Evolutionary conservation across 148 eudicot species (phyloP).

Genomic region (Mesembryanthemum crystallinum): DNA sequence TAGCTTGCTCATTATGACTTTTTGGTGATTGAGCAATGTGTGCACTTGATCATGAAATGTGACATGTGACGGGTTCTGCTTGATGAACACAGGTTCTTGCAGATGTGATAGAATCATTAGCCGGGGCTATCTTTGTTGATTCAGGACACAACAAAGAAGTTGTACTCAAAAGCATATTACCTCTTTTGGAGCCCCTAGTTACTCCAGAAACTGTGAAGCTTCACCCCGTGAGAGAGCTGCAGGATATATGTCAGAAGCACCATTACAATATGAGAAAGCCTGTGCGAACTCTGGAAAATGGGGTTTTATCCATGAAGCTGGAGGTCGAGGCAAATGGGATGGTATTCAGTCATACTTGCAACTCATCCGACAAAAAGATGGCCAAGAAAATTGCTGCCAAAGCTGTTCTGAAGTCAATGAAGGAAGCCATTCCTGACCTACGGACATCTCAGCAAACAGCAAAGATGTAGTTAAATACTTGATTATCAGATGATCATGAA

Average conservation of each 20-base stretch:
- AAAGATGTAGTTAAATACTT: background rate
- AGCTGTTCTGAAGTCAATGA: constrained; percentile 50
- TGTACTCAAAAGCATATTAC: constrained; percentile 55
- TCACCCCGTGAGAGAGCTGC: constrained; percentile 64
- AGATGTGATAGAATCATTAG: constrained; percentile 83
- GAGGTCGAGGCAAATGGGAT: constrained; percentile 67
- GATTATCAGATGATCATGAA: background rate
- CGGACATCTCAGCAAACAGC: background rate
- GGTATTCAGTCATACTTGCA: constrained; percentile 29
- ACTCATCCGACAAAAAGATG: constrained; percentile 39
- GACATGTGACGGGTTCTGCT: background rate
- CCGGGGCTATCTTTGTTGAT: constrained; percentile 82
- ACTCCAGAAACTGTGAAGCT: constrained; percentile 66
- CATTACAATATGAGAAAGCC: constrained; percentile 31
- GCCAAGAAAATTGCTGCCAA: constrained; percentile 58
- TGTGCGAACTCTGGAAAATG: constrained; percentile 28
- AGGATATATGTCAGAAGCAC: constrained; percentile 46
- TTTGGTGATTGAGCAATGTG: background rate
- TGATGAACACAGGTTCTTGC: constrained; percentile 61
- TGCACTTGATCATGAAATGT: background rate
- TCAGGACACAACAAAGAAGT: constrained; percentile 56
- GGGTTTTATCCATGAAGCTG: constrained; percentile 37
- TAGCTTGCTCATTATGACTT: too few relatives aligned
- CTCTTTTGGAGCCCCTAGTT: constrained; percentile 68
- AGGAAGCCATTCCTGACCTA: constrained; percentile 28